Percentiles rank a stretch among this genome's conserved stretches.
Conservation (phyloP, 176 grass and related monocot species). For the Aegilops umbellulata region DNA sequence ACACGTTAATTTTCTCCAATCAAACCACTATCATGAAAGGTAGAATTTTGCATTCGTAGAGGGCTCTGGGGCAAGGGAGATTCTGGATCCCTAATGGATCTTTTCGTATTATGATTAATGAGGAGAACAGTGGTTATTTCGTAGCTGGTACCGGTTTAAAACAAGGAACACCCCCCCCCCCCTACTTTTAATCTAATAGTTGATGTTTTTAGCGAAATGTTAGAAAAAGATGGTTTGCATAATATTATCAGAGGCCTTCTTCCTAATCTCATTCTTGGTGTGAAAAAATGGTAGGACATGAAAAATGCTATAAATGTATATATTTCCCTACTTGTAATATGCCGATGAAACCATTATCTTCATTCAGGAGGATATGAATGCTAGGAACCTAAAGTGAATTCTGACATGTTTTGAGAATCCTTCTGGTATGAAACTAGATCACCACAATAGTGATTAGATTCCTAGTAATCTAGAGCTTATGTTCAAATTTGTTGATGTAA, state of each 20-base stretch:
- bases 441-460: background rate
- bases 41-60: no score
- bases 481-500: background rate
- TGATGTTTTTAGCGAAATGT: no score
- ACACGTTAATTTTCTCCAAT: background rate
- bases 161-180: no score
- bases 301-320: background rate
- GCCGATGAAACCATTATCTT: background rate
- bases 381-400: background rate
- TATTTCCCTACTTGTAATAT: background rate
- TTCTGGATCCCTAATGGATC: no score
- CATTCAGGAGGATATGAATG: background rate
- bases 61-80: no score
- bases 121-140: no score
- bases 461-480: background rate
- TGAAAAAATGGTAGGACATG: background rate
- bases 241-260: background rate
- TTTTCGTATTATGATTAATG: no score
- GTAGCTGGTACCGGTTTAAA: no score
- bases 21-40: background rate
- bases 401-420: background rate
- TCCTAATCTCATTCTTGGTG: background rate
- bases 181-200: no score
- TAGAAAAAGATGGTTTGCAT: background rate
- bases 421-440: background rate